Evolutionary conservation across 2,329 filamentous ascomycete species (phyloP), one percentile per base, ranked within the genome.

Genomic region (Arthrobotrys entomopaga): DNA sequence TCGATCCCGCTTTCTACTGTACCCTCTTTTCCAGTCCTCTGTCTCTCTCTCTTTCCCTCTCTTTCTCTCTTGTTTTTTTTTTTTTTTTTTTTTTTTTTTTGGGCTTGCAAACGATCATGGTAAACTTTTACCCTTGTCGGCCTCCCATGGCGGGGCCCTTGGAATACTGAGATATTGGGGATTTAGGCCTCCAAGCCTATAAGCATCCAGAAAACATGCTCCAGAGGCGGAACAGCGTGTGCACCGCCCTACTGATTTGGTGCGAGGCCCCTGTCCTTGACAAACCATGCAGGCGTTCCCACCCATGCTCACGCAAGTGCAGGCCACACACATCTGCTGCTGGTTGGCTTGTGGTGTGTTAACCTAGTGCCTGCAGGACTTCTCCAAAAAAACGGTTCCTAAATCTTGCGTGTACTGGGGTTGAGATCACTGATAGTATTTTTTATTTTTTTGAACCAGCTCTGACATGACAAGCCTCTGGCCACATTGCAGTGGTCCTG

Each of bases 141-240:
- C 64, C 46, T 43, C 59, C 60, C 67, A 71, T 34, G 16, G 16
- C 42, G 42, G 16, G 6, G 15, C 42, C 42, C 42, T 46, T 65
- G 61, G 69, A 29, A 34, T 56, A 61, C 69, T 65, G 69, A 63
- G 66, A 65, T 61, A 73, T 73, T 73, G 63, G 69, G 52, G 61
- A 60, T 73, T 73, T 73, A 73, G 69, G 69, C 69, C 63, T 61
- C 69, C 69, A 73, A 73, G 60, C 69, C 69, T 73, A 61, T 73
- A 65, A 73, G 61, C 69, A 73, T 60, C 69, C 56, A 65, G 59
- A 60, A 73, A 72, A 52, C 69, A 73, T 73, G 69, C 61, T 73
- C 61, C 60, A n/a, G 42, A 73, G 26, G 60, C 69, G 69, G 69
- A 65, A 73, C 69, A 73, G 69, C 54, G 61, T 72, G 46, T 65